Evolutionary conservation across 805 yeast genomes (phyloP).

Genomic region (Hanseniaspora singularis): DNA sequence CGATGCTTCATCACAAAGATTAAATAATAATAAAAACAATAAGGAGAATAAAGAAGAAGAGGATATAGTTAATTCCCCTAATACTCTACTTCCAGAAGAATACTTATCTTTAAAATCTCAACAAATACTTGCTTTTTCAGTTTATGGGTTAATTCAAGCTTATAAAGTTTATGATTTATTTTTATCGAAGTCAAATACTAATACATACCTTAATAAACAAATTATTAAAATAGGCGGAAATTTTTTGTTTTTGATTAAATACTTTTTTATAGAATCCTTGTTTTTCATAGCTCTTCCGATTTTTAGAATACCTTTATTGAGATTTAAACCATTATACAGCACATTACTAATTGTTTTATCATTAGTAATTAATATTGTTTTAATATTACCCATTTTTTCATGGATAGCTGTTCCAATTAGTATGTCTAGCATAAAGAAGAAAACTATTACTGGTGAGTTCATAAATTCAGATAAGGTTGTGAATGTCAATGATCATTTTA

Average conservation of each 20-base stretch:
- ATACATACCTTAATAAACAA: slow-evolving; percentile 25
- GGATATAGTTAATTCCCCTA: background rate
- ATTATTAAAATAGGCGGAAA: slow-evolving; percentile 29
- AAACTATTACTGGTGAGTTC: slow-evolving; percentile 42
- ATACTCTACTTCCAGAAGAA: slow-evolving; percentile 45
- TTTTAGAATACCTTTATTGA: slow-evolving; percentile 62
- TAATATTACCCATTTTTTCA: slow-evolving; percentile 43
- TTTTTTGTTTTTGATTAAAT: slow-evolving; percentile 55
- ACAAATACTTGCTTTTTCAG: slow-evolving; percentile 49
- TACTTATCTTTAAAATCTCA: slow-evolving; percentile 68
- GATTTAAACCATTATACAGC: slow-evolving; percentile 49
- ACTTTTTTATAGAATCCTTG: slow-evolving; percentile 58
- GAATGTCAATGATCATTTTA: slow-evolving; percentile 44
- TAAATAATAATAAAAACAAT: background rate
- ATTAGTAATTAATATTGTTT: slow-evolving; percentile 37
- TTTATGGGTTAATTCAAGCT: slow-evolving; percentile 68
- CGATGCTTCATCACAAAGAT: too few species aligned
- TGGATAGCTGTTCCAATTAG: slow-evolving; percentile 35
- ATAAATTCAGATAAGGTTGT: slow-evolving; percentile 24
- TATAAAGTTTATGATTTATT: slow-evolving; percentile 69
- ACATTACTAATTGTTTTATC: slow-evolving; percentile 37
- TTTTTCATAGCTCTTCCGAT: slow-evolving; percentile 61
- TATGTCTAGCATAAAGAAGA: slow-evolving; percentile 34
- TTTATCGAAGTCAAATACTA: slow-evolving; percentile 35
- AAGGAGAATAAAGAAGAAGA: background rate